Percentiles rank a stretch among this genome's conserved stretches.
Conservation (phyloP, 2,329 filamentous ascomycete species). For the Monilinia polystroma region DNA sequence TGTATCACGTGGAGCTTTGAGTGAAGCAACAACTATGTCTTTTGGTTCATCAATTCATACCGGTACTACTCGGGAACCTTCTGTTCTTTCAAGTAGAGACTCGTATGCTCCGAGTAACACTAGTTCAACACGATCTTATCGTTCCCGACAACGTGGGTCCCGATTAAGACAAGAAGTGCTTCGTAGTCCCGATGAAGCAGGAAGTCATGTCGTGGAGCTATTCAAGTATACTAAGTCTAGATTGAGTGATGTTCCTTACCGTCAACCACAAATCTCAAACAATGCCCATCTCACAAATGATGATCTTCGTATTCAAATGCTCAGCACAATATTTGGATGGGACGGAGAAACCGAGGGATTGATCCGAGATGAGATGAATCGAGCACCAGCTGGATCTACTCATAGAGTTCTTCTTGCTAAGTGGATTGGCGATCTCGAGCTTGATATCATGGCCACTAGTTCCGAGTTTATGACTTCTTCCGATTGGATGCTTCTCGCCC, state of each 20-base stretch:
- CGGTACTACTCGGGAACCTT: slow-evolving; percentile 34
- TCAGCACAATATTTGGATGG: slow-evolving; percentile 94
- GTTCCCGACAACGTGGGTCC: slow-evolving; percentile 55
- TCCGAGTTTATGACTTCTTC: slow-evolving; percentile 87
- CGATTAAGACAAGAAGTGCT: slow-evolving; percentile 77
- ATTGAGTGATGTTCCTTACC: slow-evolving; percentile 79
- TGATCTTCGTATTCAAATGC: slow-evolving; percentile 84
- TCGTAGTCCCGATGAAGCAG: slow-evolving; percentile 72
- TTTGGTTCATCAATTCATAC: slow-evolving; percentile 57
- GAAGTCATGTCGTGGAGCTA: slow-evolving; percentile 62
- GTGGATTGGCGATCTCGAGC: slow-evolving; percentile 85
- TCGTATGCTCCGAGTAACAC: slow-evolving; percentile 56
- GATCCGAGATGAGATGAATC: slow-evolving; percentile 78
- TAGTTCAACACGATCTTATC: slow-evolving; percentile 42
- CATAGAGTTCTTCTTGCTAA: slow-evolving; percentile 81
- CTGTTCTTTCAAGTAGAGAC: slow-evolving; percentile 45
- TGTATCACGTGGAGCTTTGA: slow-evolving; percentile 51
- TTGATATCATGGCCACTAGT: slow-evolving; percentile 76
- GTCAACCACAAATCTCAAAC: slow-evolving; percentile 60
- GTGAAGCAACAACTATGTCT: slow-evolving; percentile 68
- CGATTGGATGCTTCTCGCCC: slow-evolving; percentile 94
- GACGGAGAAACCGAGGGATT: slow-evolving; percentile 78
- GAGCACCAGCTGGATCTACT: slow-evolving; percentile 71
- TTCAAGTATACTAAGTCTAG: slow-evolving; percentile 84
- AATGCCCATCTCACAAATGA: slow-evolving; percentile 67